Conservation (phyloP, 2,329 filamentous ascomycete species). For the Thyridium curvatum region DNA sequence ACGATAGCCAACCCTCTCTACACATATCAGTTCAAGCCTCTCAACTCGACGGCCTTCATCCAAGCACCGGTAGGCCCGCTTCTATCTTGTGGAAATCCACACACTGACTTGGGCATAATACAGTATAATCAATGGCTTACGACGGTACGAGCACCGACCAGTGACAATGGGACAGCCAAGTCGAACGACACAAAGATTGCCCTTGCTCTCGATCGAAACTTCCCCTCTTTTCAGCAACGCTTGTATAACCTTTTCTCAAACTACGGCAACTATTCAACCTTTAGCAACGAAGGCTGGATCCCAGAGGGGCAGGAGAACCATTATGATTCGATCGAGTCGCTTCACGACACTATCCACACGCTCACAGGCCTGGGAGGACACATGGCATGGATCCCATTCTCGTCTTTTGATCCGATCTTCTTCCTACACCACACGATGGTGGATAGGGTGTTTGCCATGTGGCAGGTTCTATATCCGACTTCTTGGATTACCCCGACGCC, state of each 20-base stretch:
- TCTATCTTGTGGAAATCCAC: background rate
- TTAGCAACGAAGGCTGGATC: conserved; percentile 65
- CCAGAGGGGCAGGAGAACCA: conserved; percentile 35
- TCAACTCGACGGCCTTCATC: conserved; percentile 51
- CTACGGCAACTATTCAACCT: conserved; percentile 61
- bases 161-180: conserved; percentile 28
- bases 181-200: conserved; percentile 57
- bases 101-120: background rate
- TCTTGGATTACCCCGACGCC: conserved; percentile 56
- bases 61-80: conserved; percentile 48
- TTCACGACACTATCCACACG: conserved; percentile 59
- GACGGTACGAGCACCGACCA: conserved; percentile 51
- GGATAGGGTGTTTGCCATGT: conserved; percentile 70
- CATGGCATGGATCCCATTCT: conserved; percentile 64
- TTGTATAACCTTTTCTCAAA: conserved; percentile 62
- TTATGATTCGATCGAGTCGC: conserved; percentile 58
- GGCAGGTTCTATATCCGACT: conserved; percentile 67
- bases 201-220: conserved; percentile 42
- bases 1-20: conserved; percentile 57
- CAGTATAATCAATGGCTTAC: conserved; percentile 54
- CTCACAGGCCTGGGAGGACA: conserved; percentile 57
- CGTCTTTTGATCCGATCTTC: conserved; percentile 73
- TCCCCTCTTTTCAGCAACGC: conserved; percentile 51
- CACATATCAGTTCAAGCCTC: conserved; percentile 53
- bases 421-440: conserved; percentile 72